phyloP scores from a whole-genome alignment of 768 basidiomycete genomes.

The Tulasnella sp. region DNA sequence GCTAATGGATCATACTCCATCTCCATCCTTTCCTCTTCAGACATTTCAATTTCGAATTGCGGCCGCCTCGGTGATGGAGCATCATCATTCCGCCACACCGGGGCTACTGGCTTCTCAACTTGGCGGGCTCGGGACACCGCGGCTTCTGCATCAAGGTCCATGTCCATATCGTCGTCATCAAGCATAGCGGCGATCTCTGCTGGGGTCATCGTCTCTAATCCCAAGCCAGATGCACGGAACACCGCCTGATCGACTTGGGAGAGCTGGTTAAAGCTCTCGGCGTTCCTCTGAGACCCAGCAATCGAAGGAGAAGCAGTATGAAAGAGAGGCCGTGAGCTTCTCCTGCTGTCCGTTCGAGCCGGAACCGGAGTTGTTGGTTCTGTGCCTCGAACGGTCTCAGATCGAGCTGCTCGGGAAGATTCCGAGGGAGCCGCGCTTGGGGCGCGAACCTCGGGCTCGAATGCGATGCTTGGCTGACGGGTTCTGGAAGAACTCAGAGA shows the following conservation, averaged over 20 bases:
- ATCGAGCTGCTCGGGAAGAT: constrained; percentile 22
- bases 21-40: constrained; percentile 15
- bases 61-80: background rate
- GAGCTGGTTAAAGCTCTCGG: constrained; percentile 41
- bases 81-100: background rate
- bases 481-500: background rate
- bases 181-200: constrained; percentile 59
- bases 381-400: background rate
- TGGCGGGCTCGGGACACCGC: background rate
- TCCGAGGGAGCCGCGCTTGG: constrained; percentile 29
- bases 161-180: constrained; percentile 58
- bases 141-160: constrained; percentile 27
- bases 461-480: constrained; percentile 6
- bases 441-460: background rate
- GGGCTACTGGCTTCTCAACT: background rate
- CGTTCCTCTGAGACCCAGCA: background rate
- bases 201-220: constrained; percentile 60
- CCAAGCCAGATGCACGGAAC: constrained; percentile 56
- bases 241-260: constrained; percentile 52
- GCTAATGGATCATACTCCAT: constrained; percentile 12
- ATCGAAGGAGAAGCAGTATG: constrained; percentile 42
- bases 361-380: constrained; percentile 4
- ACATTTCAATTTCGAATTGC: background rate
- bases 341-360: background rate
- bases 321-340: constrained; percentile 37